Base-by-base conservation (phyloP, 169 alveolate species). In the Cryptosporidium parvum region DNA sequence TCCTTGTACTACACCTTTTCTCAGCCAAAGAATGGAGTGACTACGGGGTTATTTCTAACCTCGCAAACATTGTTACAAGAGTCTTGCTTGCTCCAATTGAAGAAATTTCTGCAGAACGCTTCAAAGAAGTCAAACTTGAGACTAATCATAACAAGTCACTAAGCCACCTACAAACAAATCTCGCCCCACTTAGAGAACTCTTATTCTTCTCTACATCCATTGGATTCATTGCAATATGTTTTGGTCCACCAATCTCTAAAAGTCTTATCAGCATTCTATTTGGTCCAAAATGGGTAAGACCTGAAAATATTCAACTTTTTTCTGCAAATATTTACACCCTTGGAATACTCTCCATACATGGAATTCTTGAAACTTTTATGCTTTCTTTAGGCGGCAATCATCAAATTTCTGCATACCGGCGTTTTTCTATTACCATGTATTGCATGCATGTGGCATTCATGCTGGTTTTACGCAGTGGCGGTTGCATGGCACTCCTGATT, bases 41-140 rank as follows among this genome's bases (percentile, higher is more conserved):
- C 70, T 80, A 42, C 59, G 73, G 80, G 14, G 52, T 80, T 7
- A 80, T 80, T 26, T 80, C 75, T 18, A 80, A 80, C 68, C 67
- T 80, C 8, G 89, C 89, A 1, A 80, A 80, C 26, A 65, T 65
- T 61, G 75, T 51, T 33, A 65, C 75, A 10, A 80, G 89, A 35
- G 75, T 80, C 37, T 12, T 80, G 10, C 62, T 80, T 48, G 39
- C 89, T 21, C 89, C 89, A 6, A 80, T 80, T 42, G 89, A 80
- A 21, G 89, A 80, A 23, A 80, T 80, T 37, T 75, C 80, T 2
- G 26, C 75, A 0, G 75, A 59, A 62, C 37, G 75, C 51, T 80
- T 80, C 59, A 62, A 37, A 48, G 42, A 59, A 31, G 59, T 65
- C 12, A 61, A 80, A 14, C 18, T 62, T 33, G 70, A 62, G 29